These are phyloP conservation scores for Mollisia scopiformis DNA, from an alignment of 2,329 filamentous ascomycete species.

Conservation along the genomic window DNA sequence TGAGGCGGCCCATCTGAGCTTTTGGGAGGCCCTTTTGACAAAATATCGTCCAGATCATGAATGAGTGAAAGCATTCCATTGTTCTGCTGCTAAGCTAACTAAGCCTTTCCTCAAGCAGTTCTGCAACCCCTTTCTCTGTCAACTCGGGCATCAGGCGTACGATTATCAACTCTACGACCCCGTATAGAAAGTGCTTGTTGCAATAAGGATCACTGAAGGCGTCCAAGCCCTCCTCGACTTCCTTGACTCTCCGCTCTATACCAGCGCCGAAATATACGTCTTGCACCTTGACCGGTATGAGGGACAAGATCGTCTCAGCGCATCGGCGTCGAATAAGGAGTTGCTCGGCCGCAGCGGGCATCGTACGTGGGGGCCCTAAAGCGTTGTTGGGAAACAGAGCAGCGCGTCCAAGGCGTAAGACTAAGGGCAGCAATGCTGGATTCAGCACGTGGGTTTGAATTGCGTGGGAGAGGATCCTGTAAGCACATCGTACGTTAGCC, in stretches of 20 bases:
- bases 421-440: slow-evolving; percentile 63
- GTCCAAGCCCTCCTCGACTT: slow-evolving; percentile 63
- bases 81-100: slow-evolving; percentile 32
- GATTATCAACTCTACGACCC: slow-evolving; percentile 80
- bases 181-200: slow-evolving; percentile 90
- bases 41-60: neutral
- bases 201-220: slow-evolving; percentile 82
- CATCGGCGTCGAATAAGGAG: slow-evolving; percentile 67
- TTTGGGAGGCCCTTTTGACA: slow-evolving; percentile 35
- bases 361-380: slow-evolving; percentile 64
- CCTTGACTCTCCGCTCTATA: slow-evolving; percentile 37
- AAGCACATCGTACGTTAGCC: slow-evolving; percentile 22
- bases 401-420: slow-evolving; percentile 73
- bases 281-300: slow-evolving; percentile 44
- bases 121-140: slow-evolving; percentile 68
- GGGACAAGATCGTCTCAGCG: slow-evolving; percentile 57
- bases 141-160: slow-evolving; percentile 84
- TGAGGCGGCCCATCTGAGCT: slow-evolving; percentile 29
- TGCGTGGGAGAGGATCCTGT: slow-evolving; percentile 54
- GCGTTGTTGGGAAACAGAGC: slow-evolving; percentile 86
- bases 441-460: slow-evolving; percentile 62
- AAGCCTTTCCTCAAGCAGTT: slow-evolving; percentile 75
- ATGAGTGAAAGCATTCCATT: neutral
- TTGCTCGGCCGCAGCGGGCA: slow-evolving; percentile 63
- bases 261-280: slow-evolving; percentile 44